Evolutionary conservation across 2,329 filamentous ascomycete species (phyloP), one percentile per base, ranked within the genome.

Genomic region (Aureobasidium sp.): DNA sequence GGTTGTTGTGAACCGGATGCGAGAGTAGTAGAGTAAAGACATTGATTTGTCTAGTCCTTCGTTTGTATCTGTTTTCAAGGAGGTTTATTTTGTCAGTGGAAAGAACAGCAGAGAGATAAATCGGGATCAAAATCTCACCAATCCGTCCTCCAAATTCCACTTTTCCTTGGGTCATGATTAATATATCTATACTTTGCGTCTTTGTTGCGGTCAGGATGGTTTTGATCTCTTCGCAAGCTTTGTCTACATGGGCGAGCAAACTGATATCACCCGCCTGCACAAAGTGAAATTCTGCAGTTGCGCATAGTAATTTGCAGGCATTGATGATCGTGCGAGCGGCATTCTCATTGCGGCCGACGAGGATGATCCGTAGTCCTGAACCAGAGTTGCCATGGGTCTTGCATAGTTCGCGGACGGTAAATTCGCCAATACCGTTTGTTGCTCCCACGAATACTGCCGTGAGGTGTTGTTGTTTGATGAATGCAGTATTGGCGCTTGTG

Each of bases 161-260:
- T 64, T 72, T 71, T 20, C 72, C 75, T 17, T 72, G 69, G 15
- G 71, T 75, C 70, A 76, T 68, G 64, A 74, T 71, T 20, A 79
- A 68, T 4, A 78, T 47, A 62, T 78, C 76, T 3, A 79, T 65
- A 45, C 67, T 66, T 3, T 37, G 0, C 63, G 51, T 74, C 70
- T 27, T 14, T 3, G 37, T 48, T 15, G 58, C 14, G 9, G 61
- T 20, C 49, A 68, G 62, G 14, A 62, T 51, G 6, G 36, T 42
- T 14, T 41, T 62, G 34, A 78, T 70, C n/a, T 69, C 51, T 2
- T 65, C 56, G 55, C 72, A 75, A 0, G 70, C 68, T n/a, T 61
- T 49, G 49, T 75, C 72, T 44, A 74, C 71, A 20, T 73, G 70
- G 2, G 64, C 64, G 11, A 78, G 61, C 20, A 77, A 69, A 2